These are phyloP conservation scores for Macadamia tetraphylla DNA, from an alignment of 164 flowering plant species.

Conservation along the genomic window DNA sequence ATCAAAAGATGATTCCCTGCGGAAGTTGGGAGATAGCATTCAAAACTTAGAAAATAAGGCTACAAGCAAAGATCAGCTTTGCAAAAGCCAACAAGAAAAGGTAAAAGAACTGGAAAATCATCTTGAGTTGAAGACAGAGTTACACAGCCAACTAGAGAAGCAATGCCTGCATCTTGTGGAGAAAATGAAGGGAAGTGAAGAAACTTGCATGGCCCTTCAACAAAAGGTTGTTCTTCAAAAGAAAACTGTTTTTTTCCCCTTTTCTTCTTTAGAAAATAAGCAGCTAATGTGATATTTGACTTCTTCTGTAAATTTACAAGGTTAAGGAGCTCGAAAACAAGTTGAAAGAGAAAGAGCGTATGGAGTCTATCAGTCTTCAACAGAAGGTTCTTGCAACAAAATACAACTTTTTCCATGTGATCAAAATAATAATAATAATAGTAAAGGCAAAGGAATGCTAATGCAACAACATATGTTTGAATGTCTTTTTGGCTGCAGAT, in stretches of 20 bases:
- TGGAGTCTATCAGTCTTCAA: slow-evolving; percentile 31
- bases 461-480: too few relatives aligned
- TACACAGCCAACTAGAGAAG: slow-evolving; percentile 55
- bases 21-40: slow-evolving; percentile 63
- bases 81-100: slow-evolving; percentile 61
- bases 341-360: slow-evolving; percentile 18
- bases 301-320: slow-evolving; percentile 9
- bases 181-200: slow-evolving; percentile 59
- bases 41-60: slow-evolving; percentile 60
- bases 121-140: slow-evolving; percentile 34
- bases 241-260: not conserved
- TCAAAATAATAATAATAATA: not conserved
- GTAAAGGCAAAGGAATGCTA: not conserved
- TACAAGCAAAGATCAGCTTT: slow-evolving; percentile 55
- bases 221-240: slow-evolving; percentile 41
- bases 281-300: not conserved
- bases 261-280: not conserved
- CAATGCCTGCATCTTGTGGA: slow-evolving; percentile 54
- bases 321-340: slow-evolving; percentile 30
- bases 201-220: slow-evolving; percentile 42
- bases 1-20: slow-evolving; percentile 61
- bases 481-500: too few relatives aligned
- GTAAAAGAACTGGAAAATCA: slow-evolving; percentile 72
- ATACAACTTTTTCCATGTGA: not conserved
- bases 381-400: slow-evolving; percentile 48